Evolutionary conservation across 1,284 basidiomycete species (phyloP), one percentile per base, ranked within the genome.

Genomic region (Trichosporon sp.): DNA sequence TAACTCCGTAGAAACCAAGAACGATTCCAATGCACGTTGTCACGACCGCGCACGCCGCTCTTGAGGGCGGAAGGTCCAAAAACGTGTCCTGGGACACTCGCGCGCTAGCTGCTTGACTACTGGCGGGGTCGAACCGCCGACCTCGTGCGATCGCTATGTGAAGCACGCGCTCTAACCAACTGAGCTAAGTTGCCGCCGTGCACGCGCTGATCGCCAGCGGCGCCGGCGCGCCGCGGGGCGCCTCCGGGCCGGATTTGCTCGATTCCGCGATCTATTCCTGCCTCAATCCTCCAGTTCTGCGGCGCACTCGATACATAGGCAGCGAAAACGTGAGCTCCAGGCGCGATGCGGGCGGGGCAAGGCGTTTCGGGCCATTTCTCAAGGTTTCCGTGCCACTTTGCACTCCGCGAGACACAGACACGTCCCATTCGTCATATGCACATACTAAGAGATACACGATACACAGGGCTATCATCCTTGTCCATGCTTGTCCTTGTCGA

Each of bases 61-160:
- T 21, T 23, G 11, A 3, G 7, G 12, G 51, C 21, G 25, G 2
- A 23, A 21, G 53, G 15, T 15, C 0, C 27, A 60, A 31, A 29
- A 60, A 60, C 29, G 56, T 5, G 29, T n/a, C 9, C 11, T 2
- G 13, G n/a, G 4, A 32, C 18, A 15, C 8, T 15, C 11, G 18
- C 56, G 56, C 29, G 7, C 27, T 25, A 13, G 15, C 27, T 18
- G n/a, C 7, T 12, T 60, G 56, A 60, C 56, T 18, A 31, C 56
- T 60, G 56, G 56, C 56, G 56, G 56, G 56, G 29, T 60, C 56
- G 56, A 60, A 60, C 56, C 56, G 56, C 56, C 56, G 56, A 60
- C 56, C 56, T 60, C 29, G 32, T 60, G 56, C 56, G 56, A 11
- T 31, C 56, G 32, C 27, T 5, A 2, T 60, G 56, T 60, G 29